Percentiles rank a stretch among this genome's conserved stretches.
Evolutionary conservation across 169 alveolate species (phyloP).

Genomic region (Plasmodium yoelii): DNA sequence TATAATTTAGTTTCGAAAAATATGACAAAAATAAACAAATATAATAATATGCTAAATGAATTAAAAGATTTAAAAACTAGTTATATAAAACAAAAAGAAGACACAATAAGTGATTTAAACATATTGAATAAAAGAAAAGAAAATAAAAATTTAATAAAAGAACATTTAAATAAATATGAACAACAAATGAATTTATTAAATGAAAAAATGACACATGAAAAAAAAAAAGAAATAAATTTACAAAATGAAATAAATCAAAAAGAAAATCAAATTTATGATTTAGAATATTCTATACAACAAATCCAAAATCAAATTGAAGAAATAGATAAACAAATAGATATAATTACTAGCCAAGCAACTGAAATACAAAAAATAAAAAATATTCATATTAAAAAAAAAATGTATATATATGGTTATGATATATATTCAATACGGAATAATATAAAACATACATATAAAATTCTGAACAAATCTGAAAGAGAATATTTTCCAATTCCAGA

Average conservation of each 20-base stretch:
- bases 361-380: constrained; percentile 62
- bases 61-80: constrained; percentile 3
- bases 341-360: constrained; percentile 11
- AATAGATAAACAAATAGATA: constrained; percentile 21
- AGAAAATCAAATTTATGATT: constrained; percentile 55
- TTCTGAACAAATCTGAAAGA: not conserved
- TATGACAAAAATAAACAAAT: constrained; percentile 60
- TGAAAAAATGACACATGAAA: constrained; percentile 35
- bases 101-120: constrained; percentile 16
- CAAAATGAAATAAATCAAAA: constrained; percentile 24
- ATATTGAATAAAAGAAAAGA: constrained; percentile 61
- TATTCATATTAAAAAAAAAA: constrained; percentile 32
- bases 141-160: constrained; percentile 37
- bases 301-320: constrained; percentile 6
- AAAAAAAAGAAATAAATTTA: constrained; percentile 14
- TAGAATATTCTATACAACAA: constrained; percentile 33
- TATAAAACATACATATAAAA: constrained; percentile 12
- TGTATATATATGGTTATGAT: constrained; percentile 72
- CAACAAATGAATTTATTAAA: constrained; percentile 10
- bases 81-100: constrained; percentile 13
- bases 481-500: not conserved
- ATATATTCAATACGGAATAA: constrained; percentile 28
- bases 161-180: constrained; percentile 33
- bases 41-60: constrained; percentile 76
- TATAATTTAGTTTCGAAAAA: constrained; percentile 70